A percentile compares a stretch with the other conserved stretches of the same genome.
These are phyloP conservation scores for Nannizziopsis barbatae DNA, from an alignment of 2,329 filamentous ascomycete genomes.

Conservation along the genomic window DNA sequence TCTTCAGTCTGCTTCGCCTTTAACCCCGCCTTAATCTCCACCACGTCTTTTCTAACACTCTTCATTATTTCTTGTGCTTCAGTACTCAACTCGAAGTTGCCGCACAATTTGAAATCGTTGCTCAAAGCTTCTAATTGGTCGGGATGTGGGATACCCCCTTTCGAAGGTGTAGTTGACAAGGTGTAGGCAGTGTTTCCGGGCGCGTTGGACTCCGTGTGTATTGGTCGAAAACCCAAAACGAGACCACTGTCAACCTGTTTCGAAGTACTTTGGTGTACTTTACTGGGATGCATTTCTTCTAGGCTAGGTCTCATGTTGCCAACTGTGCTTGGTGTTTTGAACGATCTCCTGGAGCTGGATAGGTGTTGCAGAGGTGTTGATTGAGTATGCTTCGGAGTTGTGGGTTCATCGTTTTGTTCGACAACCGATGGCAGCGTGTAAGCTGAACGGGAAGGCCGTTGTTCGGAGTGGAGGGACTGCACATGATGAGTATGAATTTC, in stretches of 20 bases:
- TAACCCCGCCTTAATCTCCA: slow-evolving; percentile 59
- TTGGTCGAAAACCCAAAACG: slow-evolving; percentile 69
- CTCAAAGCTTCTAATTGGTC: slow-evolving; percentile 33
- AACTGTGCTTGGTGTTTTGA: slow-evolving; percentile 52
- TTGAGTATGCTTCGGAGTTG: slow-evolving; percentile 24
- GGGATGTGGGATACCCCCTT: slow-evolving; percentile 26
- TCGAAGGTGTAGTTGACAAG: slow-evolving; percentile 34
- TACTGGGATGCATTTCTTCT: slow-evolving; percentile 86
- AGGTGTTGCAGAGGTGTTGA: slow-evolving; percentile 21
- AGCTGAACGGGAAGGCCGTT: slow-evolving; percentile 14
- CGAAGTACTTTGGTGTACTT: slow-evolving; percentile 61
- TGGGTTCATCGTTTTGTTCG: slow-evolving; percentile 38
- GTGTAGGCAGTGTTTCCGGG: slow-evolving; percentile 16
- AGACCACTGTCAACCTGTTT: slow-evolving; percentile 69
- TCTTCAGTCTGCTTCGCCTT: slow-evolving; percentile 50
- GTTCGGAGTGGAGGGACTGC: neutral
- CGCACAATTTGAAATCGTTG: slow-evolving; percentile 38
- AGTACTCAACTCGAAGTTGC: slow-evolving; percentile 36
- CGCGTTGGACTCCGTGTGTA: slow-evolving; percentile 39
- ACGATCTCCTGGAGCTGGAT: slow-evolving; percentile 26
- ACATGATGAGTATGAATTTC: neutral
- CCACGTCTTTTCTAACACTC: slow-evolving; percentile 61
- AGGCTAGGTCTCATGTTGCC: slow-evolving; percentile 58
- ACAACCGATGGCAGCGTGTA: slow-evolving; percentile 35
- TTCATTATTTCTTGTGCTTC: slow-evolving; percentile 49